Evolutionary conservation across 495 filamentous ascomycete species (phyloP).

Genomic region (Podospora fimiseda): DNA sequence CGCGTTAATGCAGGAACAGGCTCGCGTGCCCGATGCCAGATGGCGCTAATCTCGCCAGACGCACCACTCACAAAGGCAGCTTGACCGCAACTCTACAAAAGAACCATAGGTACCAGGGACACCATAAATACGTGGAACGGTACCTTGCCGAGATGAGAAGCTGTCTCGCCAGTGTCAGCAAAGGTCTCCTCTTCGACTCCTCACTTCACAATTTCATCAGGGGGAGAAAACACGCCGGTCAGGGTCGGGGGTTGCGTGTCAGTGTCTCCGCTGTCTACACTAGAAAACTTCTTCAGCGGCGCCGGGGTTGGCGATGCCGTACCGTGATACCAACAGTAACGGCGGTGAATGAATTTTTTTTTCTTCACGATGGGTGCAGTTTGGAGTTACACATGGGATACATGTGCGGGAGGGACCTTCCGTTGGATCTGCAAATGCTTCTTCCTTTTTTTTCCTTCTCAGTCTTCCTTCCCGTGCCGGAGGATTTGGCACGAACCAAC

Average conservation of each 20-base stretch:
- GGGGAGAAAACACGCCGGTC: neutral
- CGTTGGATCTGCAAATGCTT: neutral
- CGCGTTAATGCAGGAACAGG: slow-evolving; percentile 21
- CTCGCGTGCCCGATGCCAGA: slow-evolving; percentile 7
- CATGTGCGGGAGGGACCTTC: neutral
- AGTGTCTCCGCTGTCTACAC: neutral
- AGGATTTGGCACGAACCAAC: neutral
- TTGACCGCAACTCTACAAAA: slow-evolving; percentile 1
- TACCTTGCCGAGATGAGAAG: slow-evolving; percentile 18
- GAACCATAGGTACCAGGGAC: neutral
- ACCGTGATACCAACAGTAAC: neutral
- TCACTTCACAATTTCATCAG: neutral
- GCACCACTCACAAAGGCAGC: neutral
- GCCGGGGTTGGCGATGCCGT: neutral
- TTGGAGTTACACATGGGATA: neutral
- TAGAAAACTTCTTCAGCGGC: neutral
- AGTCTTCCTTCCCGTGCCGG: neutral
- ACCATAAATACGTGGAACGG: slow-evolving; percentile 13
- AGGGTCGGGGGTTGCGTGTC: no score
- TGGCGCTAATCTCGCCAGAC: slow-evolving; percentile 24
- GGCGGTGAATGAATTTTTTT: neutral
- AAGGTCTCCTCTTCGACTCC: neutral
- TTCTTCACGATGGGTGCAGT: neutral
- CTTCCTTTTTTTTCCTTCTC: neutral
- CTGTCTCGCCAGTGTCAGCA: slow-evolving; percentile 3